Base-by-base conservation (phyloP, 163 green algal genomes). In the Smithsoniella earleae region DNA sequence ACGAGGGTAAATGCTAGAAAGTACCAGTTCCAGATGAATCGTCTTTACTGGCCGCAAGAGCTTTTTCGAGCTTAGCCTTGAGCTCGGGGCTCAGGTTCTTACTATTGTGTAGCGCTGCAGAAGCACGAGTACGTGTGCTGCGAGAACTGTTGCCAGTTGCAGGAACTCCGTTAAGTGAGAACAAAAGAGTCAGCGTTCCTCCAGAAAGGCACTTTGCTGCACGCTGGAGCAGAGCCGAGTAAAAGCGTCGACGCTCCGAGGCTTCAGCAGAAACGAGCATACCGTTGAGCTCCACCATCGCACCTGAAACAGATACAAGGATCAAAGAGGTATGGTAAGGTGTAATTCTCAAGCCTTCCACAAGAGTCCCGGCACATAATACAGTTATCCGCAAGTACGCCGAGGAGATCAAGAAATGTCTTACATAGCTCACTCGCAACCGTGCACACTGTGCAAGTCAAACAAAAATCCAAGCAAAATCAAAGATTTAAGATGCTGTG, bases 151-250 rank as follows among this genome's bases (percentile, higher is more conserved):
- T 33, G 5, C 58, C 58, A 16, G 0, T 43, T 3, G 58, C 58
- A 30, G 58, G 58, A 5, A 69, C 58, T 30, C 58, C 58, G 27
- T 25, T 30, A 30, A 69, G 31, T 18, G 27, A 30, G 27, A 69
- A 31, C 58, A 69, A 18, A 3, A 69, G 58, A 6, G n/a, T 43
- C 0, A 69, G 58, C 2, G 58, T 38, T 30, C 58, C 58, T 30
- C 58, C 58, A 16, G 27, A 30, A 30, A 43, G 58, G 30, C 58
- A 31, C 58, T 69, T 69, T 30, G 58, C 58, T 3, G 58, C 58
- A 34, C 58, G 58, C 58, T 69, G 58, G 30, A 69, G 58, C 58
- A 69, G 58, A 30, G 58, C 58, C 16, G 58, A 69, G 58, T 45
- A 34, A 34, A 69, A 69, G 27, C 34, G 31, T 30, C 58, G 58